Evolutionary conservation across 352 stramenopile genomes (phyloP), one percentile per base, ranked within the genome.

Genomic region (Phytophthora macrochlamydospora): DNA sequence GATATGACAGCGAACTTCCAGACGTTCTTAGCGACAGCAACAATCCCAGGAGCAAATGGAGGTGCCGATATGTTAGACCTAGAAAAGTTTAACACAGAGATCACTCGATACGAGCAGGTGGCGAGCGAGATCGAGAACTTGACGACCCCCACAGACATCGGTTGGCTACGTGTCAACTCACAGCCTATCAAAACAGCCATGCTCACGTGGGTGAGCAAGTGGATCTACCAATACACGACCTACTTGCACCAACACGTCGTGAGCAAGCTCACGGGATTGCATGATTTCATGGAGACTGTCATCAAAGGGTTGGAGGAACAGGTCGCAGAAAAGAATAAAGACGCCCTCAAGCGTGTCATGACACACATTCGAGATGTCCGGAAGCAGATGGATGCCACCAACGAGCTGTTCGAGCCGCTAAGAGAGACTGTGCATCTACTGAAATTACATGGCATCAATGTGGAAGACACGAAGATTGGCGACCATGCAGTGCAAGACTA

Each of bases 111-210:
- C 65, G 92, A 98, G 68, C 91, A 98, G 62, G 90, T 99, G 11
- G 89, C 94, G 24, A 90, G 76, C 24, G 90, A 97, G 55, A 96
- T 98, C 38, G 86, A 96, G 42, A 94, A 83, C 44, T 75, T 94
- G 31, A 91, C 92, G 28, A 98, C 91, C 1, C 89, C 93, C 0
- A 90, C 84, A 4, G 97, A 99, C 70, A 92, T 99, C 62, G 97
- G 96, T 5, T 99, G 97, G 97, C 72, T 99, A n/a, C 91, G 97
- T 44, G 90, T 99, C 4, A 98, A 99, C 67, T 97, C 97, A 2
- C 95, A 97, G 56, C 97, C 97, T 1, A 98, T 98, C 66, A 99
- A 99, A 70, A 94, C 97, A 18, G 92, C 97, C 35, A 96, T 99
- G 77, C 85, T 97, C 33, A 95, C 91, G 24, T 98, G 94, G 94